These are phyloP conservation scores for Pichia terricola DNA, from an alignment of 1,139 yeast genomes.

Conservation along the genomic window DNA sequence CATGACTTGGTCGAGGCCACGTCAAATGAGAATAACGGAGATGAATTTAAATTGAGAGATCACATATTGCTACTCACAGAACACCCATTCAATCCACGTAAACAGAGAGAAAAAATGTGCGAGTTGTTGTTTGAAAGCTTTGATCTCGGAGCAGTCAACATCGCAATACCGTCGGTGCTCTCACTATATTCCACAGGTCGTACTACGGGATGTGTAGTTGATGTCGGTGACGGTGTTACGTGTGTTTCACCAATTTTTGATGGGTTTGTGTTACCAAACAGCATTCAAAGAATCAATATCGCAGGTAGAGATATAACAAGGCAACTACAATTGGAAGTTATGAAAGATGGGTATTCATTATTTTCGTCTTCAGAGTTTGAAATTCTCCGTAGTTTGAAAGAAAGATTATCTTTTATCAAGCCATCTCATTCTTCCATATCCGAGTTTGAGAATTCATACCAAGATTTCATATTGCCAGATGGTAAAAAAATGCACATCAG, in stretches of 20 bases:
- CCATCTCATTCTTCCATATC: constrained; percentile 24
- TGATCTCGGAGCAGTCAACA: constrained; percentile 78
- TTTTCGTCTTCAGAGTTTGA: constrained; percentile 73
- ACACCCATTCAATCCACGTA: constrained; percentile 73
- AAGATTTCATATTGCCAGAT: constrained; percentile 64
- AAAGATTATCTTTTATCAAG: constrained; percentile 51
- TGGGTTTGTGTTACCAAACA: constrained; percentile 71
- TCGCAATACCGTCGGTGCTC: constrained; percentile 75
- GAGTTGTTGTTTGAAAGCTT: constrained; percentile 78
- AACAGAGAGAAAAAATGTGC: constrained; percentile 63
- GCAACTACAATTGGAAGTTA: constrained; percentile 54
- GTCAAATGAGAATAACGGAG: neutral
- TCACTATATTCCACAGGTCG: constrained; percentile 82
- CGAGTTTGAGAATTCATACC: constrained; percentile 7
- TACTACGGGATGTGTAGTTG: constrained; percentile 84
- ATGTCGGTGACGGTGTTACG: constrained; percentile 87
- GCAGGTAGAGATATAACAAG: constrained; percentile 87
- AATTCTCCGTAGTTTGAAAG: constrained; percentile 70
- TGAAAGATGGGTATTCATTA: constrained; percentile 52
- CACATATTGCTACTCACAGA: constrained; percentile 89
- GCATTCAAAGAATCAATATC: constrained; percentile 66
- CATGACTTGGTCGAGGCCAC: constrained; percentile 13
- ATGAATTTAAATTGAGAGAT: constrained; percentile 33
- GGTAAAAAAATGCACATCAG: constrained; percentile 47
- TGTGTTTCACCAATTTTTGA: constrained; percentile 85